Conservation (phyloP, 495 filamentous ascomycete species). For the Schizothecium vesticola region DNA sequence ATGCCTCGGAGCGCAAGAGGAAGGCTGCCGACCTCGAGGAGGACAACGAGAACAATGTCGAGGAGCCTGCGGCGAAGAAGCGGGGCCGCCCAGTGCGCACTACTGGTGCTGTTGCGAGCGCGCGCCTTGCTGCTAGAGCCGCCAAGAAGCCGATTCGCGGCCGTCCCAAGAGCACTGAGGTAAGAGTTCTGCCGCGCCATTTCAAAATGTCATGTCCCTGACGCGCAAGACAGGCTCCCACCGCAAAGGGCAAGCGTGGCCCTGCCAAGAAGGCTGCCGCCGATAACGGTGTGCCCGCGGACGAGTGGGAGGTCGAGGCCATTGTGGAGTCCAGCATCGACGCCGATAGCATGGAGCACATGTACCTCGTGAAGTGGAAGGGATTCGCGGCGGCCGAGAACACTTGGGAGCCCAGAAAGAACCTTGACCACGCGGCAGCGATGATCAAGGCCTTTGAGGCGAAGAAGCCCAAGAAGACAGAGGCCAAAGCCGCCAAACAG, state of each 20-base stretch:
- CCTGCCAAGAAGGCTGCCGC: slow-evolving; percentile 16
- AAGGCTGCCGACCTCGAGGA: slow-evolving; percentile 4
- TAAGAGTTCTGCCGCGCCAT: slow-evolving; percentile 11
- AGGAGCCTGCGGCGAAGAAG: slow-evolving; percentile 11
- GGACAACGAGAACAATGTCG: neutral
- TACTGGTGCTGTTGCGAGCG: slow-evolving; percentile 17
- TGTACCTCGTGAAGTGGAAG: slow-evolving; percentile 43
- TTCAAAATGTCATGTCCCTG: neutral
- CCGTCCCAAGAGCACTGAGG: slow-evolving; percentile 12
- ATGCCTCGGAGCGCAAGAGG: slow-evolving; percentile 18
- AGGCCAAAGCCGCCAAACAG: neutral
- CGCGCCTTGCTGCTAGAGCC: slow-evolving; percentile 23
- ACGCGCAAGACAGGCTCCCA: neutral
- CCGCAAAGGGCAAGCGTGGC: slow-evolving; percentile 12
- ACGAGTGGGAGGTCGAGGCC: slow-evolving; percentile 35
- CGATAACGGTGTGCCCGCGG: slow-evolving; percentile 14
- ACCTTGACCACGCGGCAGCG: slow-evolving; percentile 22
- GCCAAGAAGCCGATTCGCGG: slow-evolving; percentile 20
- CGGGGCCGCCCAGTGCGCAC: slow-evolving; percentile 21
- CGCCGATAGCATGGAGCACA: slow-evolving; percentile 26
- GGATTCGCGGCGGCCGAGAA: slow-evolving; percentile 27
- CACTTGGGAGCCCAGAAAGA: slow-evolving; percentile 41
- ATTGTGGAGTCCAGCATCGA: slow-evolving; percentile 32
- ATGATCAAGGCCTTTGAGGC: slow-evolving; percentile 27
- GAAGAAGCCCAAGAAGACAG: slow-evolving; percentile 13